Evolutionary conservation across 2,329 filamentous ascomycete genomes (phyloP).

Genomic region (Venturia pyrina): DNA sequence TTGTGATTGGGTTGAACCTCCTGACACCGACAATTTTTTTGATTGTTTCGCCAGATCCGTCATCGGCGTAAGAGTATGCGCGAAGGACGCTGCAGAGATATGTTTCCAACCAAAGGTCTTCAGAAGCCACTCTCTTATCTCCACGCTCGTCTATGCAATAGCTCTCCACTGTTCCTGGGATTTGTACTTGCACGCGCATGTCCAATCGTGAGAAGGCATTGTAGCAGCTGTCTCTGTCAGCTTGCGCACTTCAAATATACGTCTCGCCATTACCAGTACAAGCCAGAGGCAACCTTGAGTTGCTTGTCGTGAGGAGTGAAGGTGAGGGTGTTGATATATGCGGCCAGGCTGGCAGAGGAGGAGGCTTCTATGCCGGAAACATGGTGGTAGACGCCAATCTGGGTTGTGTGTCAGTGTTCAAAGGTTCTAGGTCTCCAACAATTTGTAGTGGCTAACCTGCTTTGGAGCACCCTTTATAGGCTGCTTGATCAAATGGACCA

Average conservation of each 20-base stretch:
- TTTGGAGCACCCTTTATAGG: slow-evolving; percentile 46
- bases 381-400: slow-evolving; percentile 95
- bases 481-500: slow-evolving; percentile 87
- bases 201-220: slow-evolving; percentile 97
- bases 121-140: slow-evolving; percentile 85
- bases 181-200: slow-evolving; percentile 97
- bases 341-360: slow-evolving; percentile 89
- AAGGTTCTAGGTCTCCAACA: background rate
- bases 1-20: slow-evolving; percentile 94
- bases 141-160: slow-evolving; percentile 97
- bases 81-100: slow-evolving; percentile 91
- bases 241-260: background rate
- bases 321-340: slow-evolving; percentile 96
- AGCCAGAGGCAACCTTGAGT: slow-evolving; percentile 83
- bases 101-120: slow-evolving; percentile 93
- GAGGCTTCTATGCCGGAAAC: slow-evolving; percentile 95
- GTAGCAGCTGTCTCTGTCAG: slow-evolving; percentile 59
- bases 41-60: slow-evolving; percentile 87
- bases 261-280: slow-evolving; percentile 64
- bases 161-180: slow-evolving; percentile 90
- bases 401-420: slow-evolving; percentile 1
- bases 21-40: slow-evolving; percentile 96
- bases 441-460: slow-evolving; percentile 34
- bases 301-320: slow-evolving; percentile 77
- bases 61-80: slow-evolving; percentile 93